Evolutionary conservation across 768 basidiomycete species (phyloP).

Genomic region (Fomitopsis pulvina): DNA sequence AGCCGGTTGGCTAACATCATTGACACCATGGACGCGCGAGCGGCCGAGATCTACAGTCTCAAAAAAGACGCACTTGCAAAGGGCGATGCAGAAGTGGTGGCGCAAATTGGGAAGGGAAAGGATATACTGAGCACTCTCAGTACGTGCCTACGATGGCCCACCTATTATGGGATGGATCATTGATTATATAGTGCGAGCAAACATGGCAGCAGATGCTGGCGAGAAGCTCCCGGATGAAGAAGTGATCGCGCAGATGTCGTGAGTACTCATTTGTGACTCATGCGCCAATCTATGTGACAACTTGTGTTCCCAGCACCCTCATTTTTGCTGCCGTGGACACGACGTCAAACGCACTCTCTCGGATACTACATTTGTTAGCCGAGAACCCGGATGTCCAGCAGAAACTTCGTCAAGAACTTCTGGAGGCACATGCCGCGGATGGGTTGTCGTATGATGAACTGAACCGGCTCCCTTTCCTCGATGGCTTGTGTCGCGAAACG

Average conservation of each 20-base stretch:
- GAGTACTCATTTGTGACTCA: constrained; percentile 2
- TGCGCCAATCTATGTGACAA: background rate
- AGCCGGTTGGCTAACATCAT: constrained; percentile 23
- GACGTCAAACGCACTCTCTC: constrained; percentile 9
- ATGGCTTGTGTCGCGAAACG: constrained; percentile 9
- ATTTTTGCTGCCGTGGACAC: constrained; percentile 10
- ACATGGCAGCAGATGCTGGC: constrained; percentile 7
- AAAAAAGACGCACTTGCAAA: constrained; percentile 26
- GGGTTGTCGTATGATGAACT: constrained; percentile 9
- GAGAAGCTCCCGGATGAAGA: constrained; percentile 20
- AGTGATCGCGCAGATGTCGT: constrained; percentile 23
- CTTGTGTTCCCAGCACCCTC: background rate
- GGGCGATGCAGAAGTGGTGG: constrained; percentile 18
- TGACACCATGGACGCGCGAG: constrained; percentile 41
- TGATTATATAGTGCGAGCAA: constrained; percentile 16
- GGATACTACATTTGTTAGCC: constrained; percentile 5
- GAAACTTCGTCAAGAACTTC: constrained; percentile 9
- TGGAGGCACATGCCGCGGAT: constrained; percentile 1
- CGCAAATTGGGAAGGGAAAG: constrained; percentile 27
- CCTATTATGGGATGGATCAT: background rate
- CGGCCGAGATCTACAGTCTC: constrained; percentile 32
- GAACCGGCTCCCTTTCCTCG: constrained; percentile 5
- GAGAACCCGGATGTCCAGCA: constrained; percentile 9
- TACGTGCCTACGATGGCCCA: background rate
- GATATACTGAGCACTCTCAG: constrained; percentile 37